A percentile compares a stretch with the other conserved stretches of the same genome.
These are phyloP conservation scores for Scutellaria baicalensis DNA, from an alignment of 257 asterid species.

Conservation along the genomic window DNA sequence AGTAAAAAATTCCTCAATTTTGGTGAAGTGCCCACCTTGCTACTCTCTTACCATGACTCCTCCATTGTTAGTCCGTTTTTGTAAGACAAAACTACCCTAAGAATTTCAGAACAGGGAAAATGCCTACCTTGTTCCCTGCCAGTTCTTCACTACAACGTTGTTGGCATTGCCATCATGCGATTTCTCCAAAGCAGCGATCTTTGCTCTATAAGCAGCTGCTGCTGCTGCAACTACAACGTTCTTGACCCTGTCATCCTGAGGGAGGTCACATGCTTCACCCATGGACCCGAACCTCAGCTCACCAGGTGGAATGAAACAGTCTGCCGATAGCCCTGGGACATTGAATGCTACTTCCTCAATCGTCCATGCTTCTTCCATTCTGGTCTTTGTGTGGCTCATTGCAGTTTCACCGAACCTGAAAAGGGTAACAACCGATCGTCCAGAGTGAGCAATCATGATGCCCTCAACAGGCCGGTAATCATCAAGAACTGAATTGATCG, in stretches of 20 bases:
- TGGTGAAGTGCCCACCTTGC: background rate
- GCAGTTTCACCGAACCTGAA: conserved; percentile 53
- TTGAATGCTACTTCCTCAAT: conserved; percentile 51
- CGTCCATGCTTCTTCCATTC: conserved; percentile 49
- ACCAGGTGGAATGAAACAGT: conserved; percentile 50
- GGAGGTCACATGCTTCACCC: conserved; percentile 29
- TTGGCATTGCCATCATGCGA: conserved; percentile 8
- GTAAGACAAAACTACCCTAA: conserved; percentile 20
- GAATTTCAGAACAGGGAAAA: background rate
- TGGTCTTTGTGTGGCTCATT: conserved; percentile 50
- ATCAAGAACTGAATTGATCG: conserved; percentile 44
- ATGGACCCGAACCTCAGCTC: conserved; percentile 28
- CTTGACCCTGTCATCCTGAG: conserved; percentile 27
- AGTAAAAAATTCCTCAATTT: conserved; percentile 22
- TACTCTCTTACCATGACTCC: conserved; percentile 18
- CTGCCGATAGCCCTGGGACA: conserved; percentile 38
- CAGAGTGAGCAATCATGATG: conserved; percentile 50
- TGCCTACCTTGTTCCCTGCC: conserved; percentile 3
- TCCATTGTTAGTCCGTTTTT: conserved; percentile 14
- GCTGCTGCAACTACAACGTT: conserved; percentile 20
- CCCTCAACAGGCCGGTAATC: conserved; percentile 49
- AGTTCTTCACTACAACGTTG: conserved; percentile 13
- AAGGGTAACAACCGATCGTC: conserved; percentile 45
- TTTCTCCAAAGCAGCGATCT: conserved; percentile 29
- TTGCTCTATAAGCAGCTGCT: conserved; percentile 27